Evolutionary conservation across 176 grass and related monocot species (phyloP).

Genomic region (Dactylis glomerata): DNA sequence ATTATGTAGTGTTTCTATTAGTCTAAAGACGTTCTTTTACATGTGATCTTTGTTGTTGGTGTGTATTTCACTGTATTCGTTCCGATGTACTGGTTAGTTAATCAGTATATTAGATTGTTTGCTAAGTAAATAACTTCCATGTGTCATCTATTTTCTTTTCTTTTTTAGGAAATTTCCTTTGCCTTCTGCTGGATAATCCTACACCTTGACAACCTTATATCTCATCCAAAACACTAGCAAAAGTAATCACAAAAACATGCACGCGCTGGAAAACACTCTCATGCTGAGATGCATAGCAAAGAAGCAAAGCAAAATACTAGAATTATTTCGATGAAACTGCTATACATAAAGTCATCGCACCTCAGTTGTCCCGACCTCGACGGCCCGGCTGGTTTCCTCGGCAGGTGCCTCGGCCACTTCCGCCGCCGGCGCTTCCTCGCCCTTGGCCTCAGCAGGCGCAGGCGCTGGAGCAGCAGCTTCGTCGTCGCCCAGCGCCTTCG

Average conservation of each 20-base stretch:
- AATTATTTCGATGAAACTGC: background rate
- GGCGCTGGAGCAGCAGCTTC: background rate
- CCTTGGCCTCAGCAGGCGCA: background rate
- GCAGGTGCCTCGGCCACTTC: background rate
- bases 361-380: slow-evolving; percentile 16
- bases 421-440: background rate
- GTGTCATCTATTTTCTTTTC: too few relatives aligned
- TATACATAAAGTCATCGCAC: background rate
- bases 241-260: background rate
- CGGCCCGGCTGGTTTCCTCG: background rate
- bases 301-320: background rate
- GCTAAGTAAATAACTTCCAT: too few relatives aligned
- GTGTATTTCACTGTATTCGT: too few relatives aligned
- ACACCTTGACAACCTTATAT: too few relatives aligned
- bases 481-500: slow-evolving; percentile 23
- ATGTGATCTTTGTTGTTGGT: too few relatives aligned
- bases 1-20: too few relatives aligned
- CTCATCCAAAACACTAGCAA: background rate
- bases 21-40: too few relatives aligned
- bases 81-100: too few relatives aligned
- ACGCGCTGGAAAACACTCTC: background rate
- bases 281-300: background rate
- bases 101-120: too few relatives aligned
- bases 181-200: too few relatives aligned
- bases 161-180: too few relatives aligned